Evolutionary conservation across 73 alveolate genomes (phyloP).

Genomic region (Blepharisma japonicum): DNA sequence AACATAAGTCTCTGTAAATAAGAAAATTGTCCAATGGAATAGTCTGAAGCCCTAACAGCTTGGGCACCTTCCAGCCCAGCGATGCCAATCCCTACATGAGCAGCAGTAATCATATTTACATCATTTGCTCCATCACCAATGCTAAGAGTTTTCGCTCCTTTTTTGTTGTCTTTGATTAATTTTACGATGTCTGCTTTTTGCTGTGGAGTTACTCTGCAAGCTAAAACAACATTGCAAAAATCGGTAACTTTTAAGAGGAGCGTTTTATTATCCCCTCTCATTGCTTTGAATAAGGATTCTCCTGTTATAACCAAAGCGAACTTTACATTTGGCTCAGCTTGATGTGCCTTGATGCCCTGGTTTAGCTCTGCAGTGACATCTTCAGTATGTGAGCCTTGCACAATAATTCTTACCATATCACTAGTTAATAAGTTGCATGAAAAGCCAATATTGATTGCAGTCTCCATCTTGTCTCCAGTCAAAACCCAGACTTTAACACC

Average conservation of each 20-base stretch:
- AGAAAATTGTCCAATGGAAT: conserved; percentile 76
- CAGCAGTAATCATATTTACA: conserved; percentile 93
- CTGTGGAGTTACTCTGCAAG: conserved; percentile 88
- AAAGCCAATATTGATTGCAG: conserved; percentile 92
- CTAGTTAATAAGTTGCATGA: conserved; percentile 81
- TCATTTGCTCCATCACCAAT: conserved; percentile 99
- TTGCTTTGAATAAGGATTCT: conserved; percentile 33
- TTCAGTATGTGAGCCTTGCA: conserved; percentile 63
- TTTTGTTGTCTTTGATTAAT: conserved; percentile 44
- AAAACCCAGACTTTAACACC: conserved; percentile 93
- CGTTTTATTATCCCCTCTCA: not conserved
- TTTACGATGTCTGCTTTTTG: conserved; percentile 89
- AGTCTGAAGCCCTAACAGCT: conserved; percentile 94
- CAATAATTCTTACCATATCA: conserved; percentile 70
- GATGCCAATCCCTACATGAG: conserved; percentile 95
- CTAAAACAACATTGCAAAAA: conserved; percentile 54
- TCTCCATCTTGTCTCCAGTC: conserved; percentile 97
- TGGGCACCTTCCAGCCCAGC: conserved; percentile 91
- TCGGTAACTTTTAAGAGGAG: conserved; percentile 51
- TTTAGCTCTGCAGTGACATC: conserved; percentile 45
- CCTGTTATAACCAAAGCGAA: conserved; percentile 50
- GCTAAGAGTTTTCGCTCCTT: conserved; percentile 34
- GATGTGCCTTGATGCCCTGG: conserved; percentile 36
- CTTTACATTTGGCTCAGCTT: conserved; percentile 37
- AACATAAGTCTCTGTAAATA: conserved; percentile 81